These are phyloP conservation scores for Brassica rapa DNA, from an alignment of 345 rosid species.

Conservation along the genomic window DNA sequence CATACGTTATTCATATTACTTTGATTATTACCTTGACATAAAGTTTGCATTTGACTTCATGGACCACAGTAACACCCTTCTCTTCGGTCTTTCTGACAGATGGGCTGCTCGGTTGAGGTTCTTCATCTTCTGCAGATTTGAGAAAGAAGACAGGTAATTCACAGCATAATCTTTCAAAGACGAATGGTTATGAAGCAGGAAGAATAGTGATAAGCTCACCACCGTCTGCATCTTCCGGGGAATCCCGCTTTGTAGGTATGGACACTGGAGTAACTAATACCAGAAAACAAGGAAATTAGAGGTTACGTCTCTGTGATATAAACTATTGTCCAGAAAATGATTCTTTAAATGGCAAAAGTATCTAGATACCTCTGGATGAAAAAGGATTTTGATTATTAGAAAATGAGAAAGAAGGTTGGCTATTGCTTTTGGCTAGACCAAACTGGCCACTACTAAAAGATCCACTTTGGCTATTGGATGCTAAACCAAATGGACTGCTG, in stretches of 20 bases:
- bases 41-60: constrained; percentile 96
- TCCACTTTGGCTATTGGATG: constrained; percentile 30
- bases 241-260: constrained; percentile 23
- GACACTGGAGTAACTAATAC: constrained; percentile 36
- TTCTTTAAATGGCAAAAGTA: not conserved
- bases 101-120: constrained; percentile 86
- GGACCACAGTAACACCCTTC: constrained; percentile 73
- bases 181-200: not conserved
- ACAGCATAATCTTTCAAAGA: not conserved
- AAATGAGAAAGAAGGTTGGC: constrained; percentile 36
- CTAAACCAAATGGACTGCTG: constrained; percentile 28
- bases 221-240: constrained; percentile 39
- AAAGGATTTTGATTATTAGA: constrained; percentile 26
- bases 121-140: constrained; percentile 59
- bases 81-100: constrained; percentile 90
- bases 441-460: constrained; percentile 34
- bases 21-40: constrained; percentile 70
- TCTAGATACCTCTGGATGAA: constrained; percentile 39
- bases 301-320: constrained; percentile 22
- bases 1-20: not conserved
- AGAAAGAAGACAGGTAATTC: constrained; percentile 3
- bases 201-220: constrained; percentile 23
- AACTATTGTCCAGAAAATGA: not conserved
- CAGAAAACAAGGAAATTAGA: not conserved
- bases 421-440: constrained; percentile 32